Evolutionary conservation across 1,284 basidiomycete species (phyloP), one percentile per base, ranked within the genome.

Genomic region (Afroboletus lepidellus): DNA sequence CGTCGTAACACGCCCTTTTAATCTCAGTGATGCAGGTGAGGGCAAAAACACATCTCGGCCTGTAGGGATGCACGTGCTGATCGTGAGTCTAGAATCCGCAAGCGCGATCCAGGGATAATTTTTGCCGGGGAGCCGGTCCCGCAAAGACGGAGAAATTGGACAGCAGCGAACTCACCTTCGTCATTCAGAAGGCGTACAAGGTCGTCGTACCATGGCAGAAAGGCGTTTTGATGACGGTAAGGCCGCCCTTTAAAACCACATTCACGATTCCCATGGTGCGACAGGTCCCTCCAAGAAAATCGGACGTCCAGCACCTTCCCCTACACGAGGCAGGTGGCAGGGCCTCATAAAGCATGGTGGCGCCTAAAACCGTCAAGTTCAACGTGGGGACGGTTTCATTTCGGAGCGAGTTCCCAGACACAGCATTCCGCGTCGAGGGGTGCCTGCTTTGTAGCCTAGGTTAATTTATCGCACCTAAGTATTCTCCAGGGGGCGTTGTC

Each of bases 211-310:
- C 43, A 30, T 51, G 48, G 51, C 55, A 57, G 36, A 67, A 43
- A 36, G 69, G 61, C 3, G 34, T 55, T 37, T 37, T 67, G 44
- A 49, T 69, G 44, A 55, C 41, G 37, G 65, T 70, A 25, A 56
- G 58, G 23, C 12, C 5, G 23, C 36, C 25, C 23, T 20, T 13
- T 12, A 44, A 15, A 37, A 20, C 7, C 18, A 16, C 13, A 24
- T 50, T 42, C 50, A 39, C 37, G 23, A 49, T 50, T 54, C 55
- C 46, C 25, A 65, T 46, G 32, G n/a, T 29, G 20, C 18, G 4
- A 18, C 52, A 67, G 69, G 57, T 69, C n/a, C 62, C 69, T 21
- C 57, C 60, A 37, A 59, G 50, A 41, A 53, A 55, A 27, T 27
- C 47, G 34, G 41, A 41, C 23, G 34, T 43, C 29, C 47, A 51